Evolutionary conservation across 176 grass and related monocot genomes (phyloP).

Genomic region (Triticum monococcum): DNA sequence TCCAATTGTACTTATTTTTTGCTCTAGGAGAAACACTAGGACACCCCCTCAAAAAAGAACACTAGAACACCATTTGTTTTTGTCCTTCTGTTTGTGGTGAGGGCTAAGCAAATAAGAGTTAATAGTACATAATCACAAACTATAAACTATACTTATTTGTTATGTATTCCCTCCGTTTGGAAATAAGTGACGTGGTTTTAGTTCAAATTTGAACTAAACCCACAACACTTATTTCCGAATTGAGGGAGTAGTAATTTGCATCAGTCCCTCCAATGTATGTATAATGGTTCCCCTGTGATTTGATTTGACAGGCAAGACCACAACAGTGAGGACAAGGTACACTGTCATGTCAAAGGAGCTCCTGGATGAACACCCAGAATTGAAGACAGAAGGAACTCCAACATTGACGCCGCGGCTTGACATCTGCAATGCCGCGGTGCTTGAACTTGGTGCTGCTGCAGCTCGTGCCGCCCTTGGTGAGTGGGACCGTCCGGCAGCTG

Average conservation of each 20-base stretch:
- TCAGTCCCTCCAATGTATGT: not conserved
- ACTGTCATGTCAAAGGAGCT: constrained; percentile 87
- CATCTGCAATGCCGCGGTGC: constrained; percentile 75
- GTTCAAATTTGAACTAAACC: no score
- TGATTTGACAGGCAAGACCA: constrained; percentile 63
- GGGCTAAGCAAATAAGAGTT: not conserved
- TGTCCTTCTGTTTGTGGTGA: not conserved
- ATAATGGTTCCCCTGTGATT: not conserved
- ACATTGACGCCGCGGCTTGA: constrained; percentile 73
- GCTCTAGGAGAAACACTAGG: constrained; percentile 8
- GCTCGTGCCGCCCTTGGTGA: constrained; percentile 56
- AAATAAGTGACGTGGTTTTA: no score
- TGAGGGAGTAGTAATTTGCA: not conserved
- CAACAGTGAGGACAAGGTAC: constrained; percentile 83
- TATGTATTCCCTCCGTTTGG: not conserved
- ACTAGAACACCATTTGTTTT: not conserved
- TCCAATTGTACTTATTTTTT: not conserved
- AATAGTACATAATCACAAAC: not conserved
- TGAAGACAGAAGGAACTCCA: constrained; percentile 63
- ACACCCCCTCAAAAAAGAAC: no score
- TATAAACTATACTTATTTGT: not conserved
- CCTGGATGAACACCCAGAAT: constrained; percentile 75
- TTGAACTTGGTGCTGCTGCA: constrained; percentile 65
- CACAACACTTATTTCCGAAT: no score
- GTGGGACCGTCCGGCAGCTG: constrained; percentile 58